These are phyloP conservation scores for Blastobotrys aristatus DNA, from an alignment of 1,139 yeast species.

Conservation along the genomic window DNA sequence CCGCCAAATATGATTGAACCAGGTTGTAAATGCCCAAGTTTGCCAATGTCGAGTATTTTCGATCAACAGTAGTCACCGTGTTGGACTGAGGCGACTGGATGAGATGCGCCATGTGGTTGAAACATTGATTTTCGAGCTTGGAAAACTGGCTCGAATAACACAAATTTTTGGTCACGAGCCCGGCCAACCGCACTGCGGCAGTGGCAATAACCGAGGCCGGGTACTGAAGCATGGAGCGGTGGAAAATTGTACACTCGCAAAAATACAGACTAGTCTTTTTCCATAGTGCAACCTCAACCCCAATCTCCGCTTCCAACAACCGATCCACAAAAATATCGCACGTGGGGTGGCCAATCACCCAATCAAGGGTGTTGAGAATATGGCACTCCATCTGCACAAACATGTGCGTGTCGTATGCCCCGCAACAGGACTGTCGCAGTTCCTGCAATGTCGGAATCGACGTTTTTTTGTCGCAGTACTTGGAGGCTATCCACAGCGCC, in stretches of 20 bases:
- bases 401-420: slow-evolving; percentile 83
- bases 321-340: slow-evolving; percentile 34
- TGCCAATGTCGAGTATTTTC: slow-evolving; percentile 1
- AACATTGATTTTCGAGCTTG: not conserved
- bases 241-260: slow-evolving; percentile 69
- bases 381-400: slow-evolving; percentile 95
- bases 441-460: slow-evolving; percentile 79
- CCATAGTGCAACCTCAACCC: not conserved
- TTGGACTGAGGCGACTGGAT: not conserved
- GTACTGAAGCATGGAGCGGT: slow-evolving; percentile 53
- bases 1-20: slow-evolving; percentile 6
- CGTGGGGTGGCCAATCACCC: slow-evolving; percentile 66
- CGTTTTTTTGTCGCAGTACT: slow-evolving; percentile 82
- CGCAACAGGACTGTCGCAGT: slow-evolving; percentile 71
- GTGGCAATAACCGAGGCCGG: slow-evolving; percentile 59
- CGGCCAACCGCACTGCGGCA: slow-evolving; percentile 64
- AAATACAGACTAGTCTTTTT: slow-evolving; percentile 48
- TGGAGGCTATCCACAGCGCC: slow-evolving; percentile 92
- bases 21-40: slow-evolving; percentile 3
- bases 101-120: slow-evolving; percentile 1
- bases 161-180: slow-evolving; percentile 12
- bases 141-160: not conserved
- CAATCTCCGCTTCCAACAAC: slow-evolving; percentile 9
- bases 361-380: slow-evolving; percentile 73
- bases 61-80: slow-evolving; percentile 2